Percentiles rank a stretch among this genome's conserved stretches.
phyloP scores from a whole-genome alignment of 1,284 basidiomycete species.

The Moniliophthora roreri region DNA sequence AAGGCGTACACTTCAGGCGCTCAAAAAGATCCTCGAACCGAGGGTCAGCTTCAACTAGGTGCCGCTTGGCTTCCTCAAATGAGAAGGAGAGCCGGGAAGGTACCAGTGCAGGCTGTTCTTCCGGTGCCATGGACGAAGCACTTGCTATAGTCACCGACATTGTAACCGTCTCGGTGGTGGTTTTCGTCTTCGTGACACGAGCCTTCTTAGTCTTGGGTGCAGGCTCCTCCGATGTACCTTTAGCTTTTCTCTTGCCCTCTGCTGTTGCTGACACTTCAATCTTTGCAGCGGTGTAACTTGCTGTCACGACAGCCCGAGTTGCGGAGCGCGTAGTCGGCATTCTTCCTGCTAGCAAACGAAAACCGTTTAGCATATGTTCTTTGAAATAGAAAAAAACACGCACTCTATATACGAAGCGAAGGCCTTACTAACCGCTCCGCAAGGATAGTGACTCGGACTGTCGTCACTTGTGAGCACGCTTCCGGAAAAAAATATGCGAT shows the following conservation, averaged over 20 bases:
- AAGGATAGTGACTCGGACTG: background rate
- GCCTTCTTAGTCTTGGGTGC: constrained; percentile 15
- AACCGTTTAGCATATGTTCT: background rate
- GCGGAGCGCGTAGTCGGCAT: constrained; percentile 46
- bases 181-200: constrained; percentile 6
- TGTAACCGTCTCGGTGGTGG: background rate
- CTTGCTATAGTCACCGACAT: background rate
- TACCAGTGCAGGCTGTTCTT: constrained; percentile 33
- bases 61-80: constrained; percentile 70
- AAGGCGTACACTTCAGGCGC: constrained; percentile 70
- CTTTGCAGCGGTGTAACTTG: constrained; percentile 11
- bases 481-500: background rate
- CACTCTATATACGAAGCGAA: background rate
- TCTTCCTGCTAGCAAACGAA: background rate
- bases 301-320: constrained; percentile 21
- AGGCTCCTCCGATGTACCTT: background rate
- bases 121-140: constrained; percentile 5
- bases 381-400: background rate
- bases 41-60: constrained; percentile 66
- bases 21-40: constrained; percentile 75
- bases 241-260: constrained; percentile 25
- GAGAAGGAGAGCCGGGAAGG: constrained; percentile 73
- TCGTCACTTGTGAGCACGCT: background rate
- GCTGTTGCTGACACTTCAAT: constrained; percentile 6
- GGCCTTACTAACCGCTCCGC: background rate